These are phyloP conservation scores for Macaranga tanarius DNA, from an alignment of 441 rosid genomes.

Conservation along the genomic window DNA sequence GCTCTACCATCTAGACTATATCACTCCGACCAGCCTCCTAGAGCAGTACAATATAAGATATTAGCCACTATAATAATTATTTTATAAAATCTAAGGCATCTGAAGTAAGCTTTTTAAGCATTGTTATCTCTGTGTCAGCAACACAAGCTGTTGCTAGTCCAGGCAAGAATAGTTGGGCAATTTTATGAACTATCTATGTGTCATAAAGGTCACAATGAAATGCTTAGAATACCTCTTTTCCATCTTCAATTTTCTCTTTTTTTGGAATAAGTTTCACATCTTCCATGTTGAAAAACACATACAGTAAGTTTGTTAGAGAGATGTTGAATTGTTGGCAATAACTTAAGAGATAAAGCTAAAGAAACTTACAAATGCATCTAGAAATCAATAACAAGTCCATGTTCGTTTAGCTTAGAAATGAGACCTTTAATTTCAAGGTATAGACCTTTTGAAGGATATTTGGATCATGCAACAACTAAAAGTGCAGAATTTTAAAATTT, in stretches of 20 bases:
- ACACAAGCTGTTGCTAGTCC: constrained; percentile 85
- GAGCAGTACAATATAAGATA: not conserved
- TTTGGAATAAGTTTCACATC: constrained; percentile 47
- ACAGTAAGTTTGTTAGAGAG: constrained; percentile 10
- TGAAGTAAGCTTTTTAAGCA: not conserved
- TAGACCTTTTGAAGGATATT: too few relatives aligned
- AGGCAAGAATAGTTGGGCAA: constrained; percentile 61
- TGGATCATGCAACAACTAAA: too few relatives aligned
- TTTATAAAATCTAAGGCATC: not conserved
- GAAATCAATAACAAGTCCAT: not conserved
- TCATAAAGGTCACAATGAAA: constrained; percentile 70
- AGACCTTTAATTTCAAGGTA: not conserved
- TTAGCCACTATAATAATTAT: not conserved
- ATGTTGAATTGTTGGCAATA: not conserved
- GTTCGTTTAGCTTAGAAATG: too few relatives aligned
- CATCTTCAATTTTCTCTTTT: too few relatives aligned
- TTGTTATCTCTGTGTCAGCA: constrained; percentile 60
- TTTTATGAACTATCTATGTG: constrained; percentile 57
- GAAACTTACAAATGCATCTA: not conserved
- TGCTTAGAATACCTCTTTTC: constrained; percentile 49
- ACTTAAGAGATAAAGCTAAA: too few relatives aligned
- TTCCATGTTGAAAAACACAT: constrained; percentile 36
- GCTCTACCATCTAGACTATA: not conserved
- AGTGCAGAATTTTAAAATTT: too few relatives aligned
- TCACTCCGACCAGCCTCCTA: not conserved